Conservation (phyloP, 495 filamentous ascomycete genomes). For the Hyaloscypha hepaticicola region DNA sequence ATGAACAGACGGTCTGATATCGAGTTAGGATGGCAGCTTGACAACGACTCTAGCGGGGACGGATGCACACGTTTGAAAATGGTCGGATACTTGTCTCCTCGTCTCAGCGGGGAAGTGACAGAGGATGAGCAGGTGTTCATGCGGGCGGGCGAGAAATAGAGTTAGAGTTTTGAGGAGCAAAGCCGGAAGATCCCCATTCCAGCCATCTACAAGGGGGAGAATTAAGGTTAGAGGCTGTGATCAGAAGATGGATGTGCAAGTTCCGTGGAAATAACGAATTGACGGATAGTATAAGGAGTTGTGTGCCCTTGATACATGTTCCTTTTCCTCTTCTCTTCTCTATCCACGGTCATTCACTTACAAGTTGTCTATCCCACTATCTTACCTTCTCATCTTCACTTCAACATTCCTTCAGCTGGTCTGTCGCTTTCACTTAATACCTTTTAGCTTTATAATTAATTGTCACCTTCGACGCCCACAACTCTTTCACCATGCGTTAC, state of each 20-base stretch:
- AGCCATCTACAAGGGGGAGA: not conserved
- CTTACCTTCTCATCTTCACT: constrained; percentile 2
- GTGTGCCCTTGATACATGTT: not conserved
- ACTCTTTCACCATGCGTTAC: constrained; percentile 4
- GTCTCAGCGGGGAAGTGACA: constrained; percentile 2
- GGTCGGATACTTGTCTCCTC: constrained; percentile 12
- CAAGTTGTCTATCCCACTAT: constrained; percentile 1
- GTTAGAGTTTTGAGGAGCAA: constrained; percentile 1
- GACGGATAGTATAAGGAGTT: constrained; percentile 1
- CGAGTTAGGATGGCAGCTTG: not conserved
- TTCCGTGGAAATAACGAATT: constrained; percentile 3
- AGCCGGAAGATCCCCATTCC: not conserved
- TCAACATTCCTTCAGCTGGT: constrained; percentile 14
- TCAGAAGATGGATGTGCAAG: constrained; percentile 2
- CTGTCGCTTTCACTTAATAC: constrained; percentile 7
- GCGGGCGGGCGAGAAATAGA: not conserved
- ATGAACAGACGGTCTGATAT: not conserved
- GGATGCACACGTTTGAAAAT: constrained; percentile 6
- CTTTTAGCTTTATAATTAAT: constrained; percentile 4
- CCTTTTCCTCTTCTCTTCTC: constrained; percentile 2
- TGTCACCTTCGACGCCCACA: not conserved
- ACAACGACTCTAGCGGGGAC: not conserved
- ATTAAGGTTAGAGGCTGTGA: constrained; percentile 12
- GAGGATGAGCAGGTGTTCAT: not conserved
- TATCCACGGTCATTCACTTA: constrained; percentile 9